A percentile compares a stretch with the other conserved stretches of the same genome.
These are phyloP conservation scores for Solanum stenotomum DNA, from an alignment of 257 asterid species.

Conservation along the genomic window DNA sequence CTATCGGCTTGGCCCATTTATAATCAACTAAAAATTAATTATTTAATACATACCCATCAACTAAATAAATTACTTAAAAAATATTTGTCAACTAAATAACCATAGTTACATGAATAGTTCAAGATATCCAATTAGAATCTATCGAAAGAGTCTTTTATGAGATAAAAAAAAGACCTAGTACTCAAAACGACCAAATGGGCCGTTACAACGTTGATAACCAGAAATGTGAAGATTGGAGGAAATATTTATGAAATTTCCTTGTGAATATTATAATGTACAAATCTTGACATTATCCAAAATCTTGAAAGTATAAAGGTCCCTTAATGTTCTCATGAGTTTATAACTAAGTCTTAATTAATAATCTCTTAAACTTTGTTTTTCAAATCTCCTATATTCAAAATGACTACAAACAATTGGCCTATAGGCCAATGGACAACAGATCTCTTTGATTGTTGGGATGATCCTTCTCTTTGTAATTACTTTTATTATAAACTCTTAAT, in stretches of 20 bases:
- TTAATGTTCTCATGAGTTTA: background rate
- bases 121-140: no score
- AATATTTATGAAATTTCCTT: background rate
- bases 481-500: background rate
- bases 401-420: background rate
- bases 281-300: background rate
- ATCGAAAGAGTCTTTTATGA: no score
- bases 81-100: no score
- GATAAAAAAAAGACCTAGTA: no score
- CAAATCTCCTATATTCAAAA: background rate
- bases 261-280: background rate
- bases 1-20: no score
- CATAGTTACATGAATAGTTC: no score
- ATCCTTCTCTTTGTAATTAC: conserved; percentile 18
- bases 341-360: background rate
- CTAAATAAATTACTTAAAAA: no score
- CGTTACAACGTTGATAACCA: no score
- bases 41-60: no score
- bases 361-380: background rate
- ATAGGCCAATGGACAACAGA: conserved; percentile 28
- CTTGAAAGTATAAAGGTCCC: background rate
- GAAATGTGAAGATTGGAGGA: background rate
- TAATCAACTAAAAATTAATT: no score
- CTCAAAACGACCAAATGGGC: no score
- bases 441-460: conserved; percentile 18